These are phyloP conservation scores for Aspergillus kassunensis DNA, from an alignment of 495 filamentous ascomycete species.

Conservation along the genomic window DNA sequence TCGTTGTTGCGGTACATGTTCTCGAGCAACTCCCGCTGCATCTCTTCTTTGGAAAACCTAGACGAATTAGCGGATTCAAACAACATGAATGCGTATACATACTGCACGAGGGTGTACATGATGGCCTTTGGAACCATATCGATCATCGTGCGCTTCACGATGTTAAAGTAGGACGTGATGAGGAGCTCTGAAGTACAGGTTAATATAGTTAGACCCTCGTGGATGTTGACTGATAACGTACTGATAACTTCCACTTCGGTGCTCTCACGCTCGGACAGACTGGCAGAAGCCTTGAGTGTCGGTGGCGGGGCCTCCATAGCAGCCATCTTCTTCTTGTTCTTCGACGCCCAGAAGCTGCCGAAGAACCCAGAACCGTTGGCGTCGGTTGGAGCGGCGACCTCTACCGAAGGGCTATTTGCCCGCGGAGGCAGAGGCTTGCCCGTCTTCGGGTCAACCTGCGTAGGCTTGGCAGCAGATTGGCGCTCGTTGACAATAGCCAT, in stretches of 20 bases:
- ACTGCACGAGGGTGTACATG: conserved; percentile 96
- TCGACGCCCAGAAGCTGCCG: conserved; percentile 93
- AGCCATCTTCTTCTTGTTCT: conserved; percentile 99
- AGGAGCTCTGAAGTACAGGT: conserved; percentile 64
- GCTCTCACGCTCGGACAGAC: conserved; percentile 82
- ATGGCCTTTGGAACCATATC: conserved; percentile 99
- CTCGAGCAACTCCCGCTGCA: conserved; percentile 97
- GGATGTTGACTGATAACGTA: conserved; percentile 47
- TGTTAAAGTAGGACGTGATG: conserved; percentile 96
- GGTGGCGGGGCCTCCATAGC: conserved; percentile 96
- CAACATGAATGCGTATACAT: conserved; percentile 35
- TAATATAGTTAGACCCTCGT: neutral
- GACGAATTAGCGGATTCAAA: conserved; percentile 2
- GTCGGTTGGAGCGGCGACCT: conserved; percentile 44
- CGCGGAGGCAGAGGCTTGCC: conserved; percentile 86
- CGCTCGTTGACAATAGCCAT: conserved; percentile 98
- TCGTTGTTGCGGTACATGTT: conserved; percentile 91
- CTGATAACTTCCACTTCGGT: conserved; percentile 98
- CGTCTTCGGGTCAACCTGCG: conserved; percentile 98
- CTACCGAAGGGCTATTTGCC: conserved; percentile 63
- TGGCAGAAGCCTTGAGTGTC: conserved; percentile 88
- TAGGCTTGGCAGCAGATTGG: conserved; percentile 73
- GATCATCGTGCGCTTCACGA: conserved; percentile 96
- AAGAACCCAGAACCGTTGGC: conserved; percentile 78
- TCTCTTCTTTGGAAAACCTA: conserved; percentile 94